These are phyloP conservation scores for Penicillium psychrofluorescens DNA, from an alignment of 495 filamentous ascomycete species.

Conservation along the genomic window DNA sequence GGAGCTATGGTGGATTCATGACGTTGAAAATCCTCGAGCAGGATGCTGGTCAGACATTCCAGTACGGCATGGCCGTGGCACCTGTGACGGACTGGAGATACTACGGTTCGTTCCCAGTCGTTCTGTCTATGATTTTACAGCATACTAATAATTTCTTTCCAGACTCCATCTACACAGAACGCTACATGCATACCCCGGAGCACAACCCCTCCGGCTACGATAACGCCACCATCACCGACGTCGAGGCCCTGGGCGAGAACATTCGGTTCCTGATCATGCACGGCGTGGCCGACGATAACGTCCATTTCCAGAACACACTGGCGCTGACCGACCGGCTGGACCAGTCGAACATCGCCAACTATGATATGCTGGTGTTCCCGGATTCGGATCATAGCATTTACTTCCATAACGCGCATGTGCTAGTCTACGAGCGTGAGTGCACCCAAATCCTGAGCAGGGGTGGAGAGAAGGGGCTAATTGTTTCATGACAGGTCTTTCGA, in stretches of 20 bases:
- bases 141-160: slow-evolving; percentile 1
- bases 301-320: slow-evolving; percentile 90
- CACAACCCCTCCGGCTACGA: slow-evolving; percentile 72
- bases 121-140: background rate
- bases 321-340: slow-evolving; percentile 83
- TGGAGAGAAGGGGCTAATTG: slow-evolving; percentile 11
- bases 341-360: slow-evolving; percentile 79
- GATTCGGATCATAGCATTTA: slow-evolving; percentile 94
- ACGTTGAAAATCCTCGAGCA: slow-evolving; percentile 92
- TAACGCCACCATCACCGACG: slow-evolving; percentile 65
- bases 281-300: slow-evolving; percentile 90
- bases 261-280: slow-evolving; percentile 92
- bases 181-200: slow-evolving; percentile 91
- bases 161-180: slow-evolving; percentile 93
- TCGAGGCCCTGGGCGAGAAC: slow-evolving; percentile 58
- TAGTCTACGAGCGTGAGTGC: slow-evolving; percentile 89
- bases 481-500: slow-evolving; percentile 58
- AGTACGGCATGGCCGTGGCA: slow-evolving; percentile 95
- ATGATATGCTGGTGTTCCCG: slow-evolving; percentile 92
- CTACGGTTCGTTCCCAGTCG: slow-evolving; percentile 47
- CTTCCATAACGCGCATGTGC: slow-evolving; percentile 86
- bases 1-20: slow-evolving; percentile 96
- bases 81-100: slow-evolving; percentile 96
- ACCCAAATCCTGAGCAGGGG: too few species aligned
- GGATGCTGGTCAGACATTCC: slow-evolving; percentile 84